phyloP scores from a whole-genome alignment of 257 asterid species.

The Lavandula angustifolia region DNA sequence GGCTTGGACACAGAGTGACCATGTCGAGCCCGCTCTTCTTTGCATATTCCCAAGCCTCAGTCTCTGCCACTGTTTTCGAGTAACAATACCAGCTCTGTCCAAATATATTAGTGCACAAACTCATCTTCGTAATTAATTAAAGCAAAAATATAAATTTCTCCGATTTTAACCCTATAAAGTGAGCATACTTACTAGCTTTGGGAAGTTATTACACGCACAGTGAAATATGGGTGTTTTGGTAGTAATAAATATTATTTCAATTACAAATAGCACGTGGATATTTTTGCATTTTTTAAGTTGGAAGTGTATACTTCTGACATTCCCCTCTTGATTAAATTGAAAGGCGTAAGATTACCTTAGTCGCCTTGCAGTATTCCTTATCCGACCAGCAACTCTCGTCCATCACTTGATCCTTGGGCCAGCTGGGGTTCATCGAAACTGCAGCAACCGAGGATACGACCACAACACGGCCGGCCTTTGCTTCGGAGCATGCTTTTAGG shows the following conservation, averaged over 20 bases:
- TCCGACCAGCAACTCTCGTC: conserved; percentile 89
- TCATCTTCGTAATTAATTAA: too few relatives aligned
- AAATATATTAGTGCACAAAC: conserved; percentile 3
- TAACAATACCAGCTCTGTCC: conserved; percentile 77
- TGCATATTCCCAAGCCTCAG: conserved; percentile 64
- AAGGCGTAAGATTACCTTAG: conserved; percentile 42
- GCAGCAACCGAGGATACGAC: conserved; percentile 72
- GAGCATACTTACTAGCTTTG: too few relatives aligned
- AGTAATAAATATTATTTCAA: too few relatives aligned
- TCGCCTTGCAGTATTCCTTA: conserved; percentile 61
- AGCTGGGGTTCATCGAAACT: conserved; percentile 50
- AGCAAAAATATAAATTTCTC: too few relatives aligned
- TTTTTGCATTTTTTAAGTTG: too few relatives aligned
- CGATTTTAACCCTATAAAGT: too few relatives aligned
- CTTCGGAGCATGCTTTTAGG: conserved; percentile 70
- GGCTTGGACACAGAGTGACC: conserved; percentile 59
- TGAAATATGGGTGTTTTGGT: too few relatives aligned
- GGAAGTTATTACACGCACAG: too few relatives aligned
- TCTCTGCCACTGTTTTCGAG: conserved; percentile 78
- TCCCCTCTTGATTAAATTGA: too few relatives aligned
- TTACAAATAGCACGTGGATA: too few relatives aligned
- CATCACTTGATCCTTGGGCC: conserved; percentile 51
- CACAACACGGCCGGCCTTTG: conserved; percentile 55
- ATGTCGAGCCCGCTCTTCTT: conserved; percentile 54
- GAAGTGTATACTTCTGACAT: too few relatives aligned